These are phyloP conservation scores for Zygosaccharomyces pseudobailii DNA, from an alignment of 1,139 yeast species.

Conservation along the genomic window DNA sequence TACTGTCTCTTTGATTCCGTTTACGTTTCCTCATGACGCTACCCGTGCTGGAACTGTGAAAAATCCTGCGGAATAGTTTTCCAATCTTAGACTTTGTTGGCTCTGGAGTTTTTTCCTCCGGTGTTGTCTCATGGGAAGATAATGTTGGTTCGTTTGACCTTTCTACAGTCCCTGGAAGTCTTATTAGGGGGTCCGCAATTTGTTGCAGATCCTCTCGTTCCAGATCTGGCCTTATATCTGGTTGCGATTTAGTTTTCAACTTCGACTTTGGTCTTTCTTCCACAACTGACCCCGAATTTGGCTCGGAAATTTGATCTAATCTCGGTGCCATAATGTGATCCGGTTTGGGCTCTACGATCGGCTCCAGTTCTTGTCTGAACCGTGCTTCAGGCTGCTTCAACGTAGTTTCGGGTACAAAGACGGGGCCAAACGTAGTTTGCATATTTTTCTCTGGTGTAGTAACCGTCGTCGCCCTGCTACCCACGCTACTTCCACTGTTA, in stretches of 20 bases:
- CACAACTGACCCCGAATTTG: neutral
- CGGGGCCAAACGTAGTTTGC: neutral
- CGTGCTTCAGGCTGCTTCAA: neutral
- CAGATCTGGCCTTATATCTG: neutral
- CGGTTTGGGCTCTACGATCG: neutral
- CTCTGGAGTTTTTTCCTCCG: neutral
- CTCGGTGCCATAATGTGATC: neutral
- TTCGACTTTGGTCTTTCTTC: neutral
- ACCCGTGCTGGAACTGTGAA: neutral
- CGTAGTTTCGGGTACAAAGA: neutral
- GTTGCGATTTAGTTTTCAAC: neutral
- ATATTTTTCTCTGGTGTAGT: conserved; percentile 1
- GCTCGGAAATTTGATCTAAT: neutral
- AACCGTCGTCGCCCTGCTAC: conserved; percentile 1
- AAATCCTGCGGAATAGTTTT: neutral
- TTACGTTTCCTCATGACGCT: conserved; percentile 2
- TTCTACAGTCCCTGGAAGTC: neutral
- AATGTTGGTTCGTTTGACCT: neutral
- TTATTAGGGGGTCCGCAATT: neutral
- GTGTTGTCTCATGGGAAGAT: neutral
- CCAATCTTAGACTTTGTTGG: conserved; percentile 1
- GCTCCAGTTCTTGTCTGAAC: neutral
- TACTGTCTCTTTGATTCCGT: neutral
- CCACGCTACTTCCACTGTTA: neutral
- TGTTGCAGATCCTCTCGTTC: neutral